Conservation (phyloP, 2,329 filamentous ascomycete genomes). For the Dendrostoma leiphaemia region DNA sequence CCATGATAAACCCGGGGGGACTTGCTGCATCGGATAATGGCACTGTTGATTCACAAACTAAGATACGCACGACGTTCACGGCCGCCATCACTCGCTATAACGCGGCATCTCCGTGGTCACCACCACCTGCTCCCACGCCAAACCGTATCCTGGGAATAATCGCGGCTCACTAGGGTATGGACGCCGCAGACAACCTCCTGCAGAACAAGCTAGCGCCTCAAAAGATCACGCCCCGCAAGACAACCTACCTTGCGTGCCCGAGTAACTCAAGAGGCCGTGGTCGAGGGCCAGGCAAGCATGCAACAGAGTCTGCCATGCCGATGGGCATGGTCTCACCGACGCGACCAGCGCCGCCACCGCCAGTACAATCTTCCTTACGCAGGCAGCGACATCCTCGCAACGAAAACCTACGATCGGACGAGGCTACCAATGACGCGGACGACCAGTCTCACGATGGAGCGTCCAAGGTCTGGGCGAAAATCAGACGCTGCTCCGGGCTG, state of each 20-base stretch:
- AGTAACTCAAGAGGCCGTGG: not conserved
- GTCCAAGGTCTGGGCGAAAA: constrained; percentile 15
- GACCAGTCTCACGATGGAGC: not conserved
- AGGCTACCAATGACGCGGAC: not conserved
- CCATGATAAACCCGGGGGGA: not conserved
- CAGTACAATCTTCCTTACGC: not conserved
- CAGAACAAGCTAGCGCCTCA: constrained; percentile 24
- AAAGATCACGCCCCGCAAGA: constrained; percentile 15
- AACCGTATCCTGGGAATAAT: constrained; percentile 44
- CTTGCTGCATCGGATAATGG: constrained; percentile 22
- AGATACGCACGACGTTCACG: constrained; percentile 49
- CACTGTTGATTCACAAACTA: constrained; percentile 42
- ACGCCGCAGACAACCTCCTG: constrained; percentile 42
- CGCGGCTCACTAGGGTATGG: constrained; percentile 46
- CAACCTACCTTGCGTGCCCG: constrained; percentile 13
- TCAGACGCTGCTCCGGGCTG: constrained; percentile 16
- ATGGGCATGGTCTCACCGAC: not conserved
- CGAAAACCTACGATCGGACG: not conserved
- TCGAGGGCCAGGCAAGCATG: constrained; percentile 18
- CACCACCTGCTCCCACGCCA: constrained; percentile 33
- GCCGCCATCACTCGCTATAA: constrained; percentile 51
- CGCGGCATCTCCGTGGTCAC: constrained; percentile 50
- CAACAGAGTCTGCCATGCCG: not conserved
- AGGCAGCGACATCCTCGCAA: not conserved
- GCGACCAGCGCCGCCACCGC: not conserved